These are phyloP conservation scores for Spathaspora gorwiae DNA, from an alignment of 805 yeast species.

Conservation along the genomic window DNA sequence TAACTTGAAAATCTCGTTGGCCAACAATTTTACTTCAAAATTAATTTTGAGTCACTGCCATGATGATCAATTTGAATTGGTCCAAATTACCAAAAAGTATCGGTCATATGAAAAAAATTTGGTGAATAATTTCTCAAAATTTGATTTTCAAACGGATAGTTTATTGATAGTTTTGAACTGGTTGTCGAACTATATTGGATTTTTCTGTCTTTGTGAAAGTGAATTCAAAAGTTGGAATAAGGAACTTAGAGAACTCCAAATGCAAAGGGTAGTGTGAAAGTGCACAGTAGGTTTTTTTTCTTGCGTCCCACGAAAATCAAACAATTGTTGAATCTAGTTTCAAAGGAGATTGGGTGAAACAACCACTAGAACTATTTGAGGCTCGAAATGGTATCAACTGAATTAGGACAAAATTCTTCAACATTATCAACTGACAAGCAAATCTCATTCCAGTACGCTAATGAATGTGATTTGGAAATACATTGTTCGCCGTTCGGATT, in stretches of 20 bases:
- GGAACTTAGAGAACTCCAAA: too few species aligned
- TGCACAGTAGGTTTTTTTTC: too few species aligned
- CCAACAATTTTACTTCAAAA: conserved; percentile 28
- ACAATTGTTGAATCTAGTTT: too few species aligned
- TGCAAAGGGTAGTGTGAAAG: too few species aligned
- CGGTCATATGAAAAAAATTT: conserved; percentile 26
- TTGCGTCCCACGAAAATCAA: too few species aligned
- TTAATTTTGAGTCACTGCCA: conserved; percentile 20
- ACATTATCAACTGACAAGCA: conserved; percentile 3
- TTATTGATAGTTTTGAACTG: conserved; percentile 28
- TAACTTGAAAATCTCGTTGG: conserved; percentile 17
- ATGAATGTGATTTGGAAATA: conserved; percentile 48
- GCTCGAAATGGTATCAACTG: background rate
- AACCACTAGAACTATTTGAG: too few species aligned
- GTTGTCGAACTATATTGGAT: conserved; percentile 24
- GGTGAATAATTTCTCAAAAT: conserved; percentile 15
- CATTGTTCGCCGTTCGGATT: conserved; percentile 57
- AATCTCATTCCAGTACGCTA: conserved; percentile 40
- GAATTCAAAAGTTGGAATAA: conserved; percentile 10
- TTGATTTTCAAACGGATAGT: conserved; percentile 12
- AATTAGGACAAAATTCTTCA: background rate
- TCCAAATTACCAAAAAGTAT: conserved; percentile 16
- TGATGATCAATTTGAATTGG: conserved; percentile 14
- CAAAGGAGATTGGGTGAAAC: too few species aligned
- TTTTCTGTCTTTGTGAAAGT: conserved; percentile 11